Conservation (phyloP, 2,329 filamentous ascomycete species). For the Didymellaceae sp. region DNA sequence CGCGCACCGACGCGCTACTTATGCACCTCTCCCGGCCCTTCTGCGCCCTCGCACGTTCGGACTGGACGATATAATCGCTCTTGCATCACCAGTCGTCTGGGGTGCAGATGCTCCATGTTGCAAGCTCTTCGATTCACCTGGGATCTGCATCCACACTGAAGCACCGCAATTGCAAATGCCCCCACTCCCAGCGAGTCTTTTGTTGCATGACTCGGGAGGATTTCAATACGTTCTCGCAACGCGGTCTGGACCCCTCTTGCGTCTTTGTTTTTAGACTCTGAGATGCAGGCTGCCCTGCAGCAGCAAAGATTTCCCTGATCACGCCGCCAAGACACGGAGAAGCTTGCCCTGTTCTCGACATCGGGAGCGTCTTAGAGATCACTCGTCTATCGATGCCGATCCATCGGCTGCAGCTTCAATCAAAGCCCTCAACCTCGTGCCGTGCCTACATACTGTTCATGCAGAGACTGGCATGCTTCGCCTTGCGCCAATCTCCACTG, state of each 20-base stretch:
- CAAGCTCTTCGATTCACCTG: constrained; percentile 11
- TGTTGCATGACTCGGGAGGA: constrained; percentile 3
- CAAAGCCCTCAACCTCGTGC: background rate
- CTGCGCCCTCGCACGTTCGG: constrained; percentile 6
- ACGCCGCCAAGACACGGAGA: constrained; percentile 7
- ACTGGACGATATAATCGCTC: constrained; percentile 20
- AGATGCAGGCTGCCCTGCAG: background rate
- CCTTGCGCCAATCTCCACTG: constrained; percentile 5
- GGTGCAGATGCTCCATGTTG: constrained; percentile 25
- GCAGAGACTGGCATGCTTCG: background rate
- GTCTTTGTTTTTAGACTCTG: background rate
- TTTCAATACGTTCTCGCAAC: background rate
- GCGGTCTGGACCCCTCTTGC: constrained; percentile 6
- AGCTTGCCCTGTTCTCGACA: constrained; percentile 13
- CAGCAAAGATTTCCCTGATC: constrained; percentile 6
- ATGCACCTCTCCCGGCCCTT: constrained; percentile 17
- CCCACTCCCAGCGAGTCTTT: too few species aligned
- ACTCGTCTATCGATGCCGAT: constrained; percentile 8
- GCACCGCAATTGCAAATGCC: background rate
- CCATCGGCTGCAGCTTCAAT: constrained; percentile 7
- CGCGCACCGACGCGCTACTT: constrained; percentile 21
- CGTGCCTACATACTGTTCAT: background rate
- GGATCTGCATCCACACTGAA: constrained; percentile 19
- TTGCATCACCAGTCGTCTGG: constrained; percentile 23
- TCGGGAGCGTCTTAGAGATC: constrained; percentile 3